Evolutionary conservation across 176 grass and related monocot species (phyloP).

Genomic region (Oryza punctata): DNA sequence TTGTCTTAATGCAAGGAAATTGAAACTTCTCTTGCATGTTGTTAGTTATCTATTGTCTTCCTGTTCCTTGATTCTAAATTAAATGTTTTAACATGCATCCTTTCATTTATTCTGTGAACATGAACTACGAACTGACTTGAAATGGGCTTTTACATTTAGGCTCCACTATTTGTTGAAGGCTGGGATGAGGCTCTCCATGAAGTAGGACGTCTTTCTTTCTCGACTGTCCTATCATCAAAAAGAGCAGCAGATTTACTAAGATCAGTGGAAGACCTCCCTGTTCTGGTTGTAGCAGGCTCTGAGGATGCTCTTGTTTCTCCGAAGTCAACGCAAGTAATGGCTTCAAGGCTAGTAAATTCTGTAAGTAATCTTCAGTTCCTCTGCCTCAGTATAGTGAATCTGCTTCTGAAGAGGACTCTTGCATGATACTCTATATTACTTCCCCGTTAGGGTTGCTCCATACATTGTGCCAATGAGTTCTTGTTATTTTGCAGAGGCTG

Average conservation of each 20-base stretch:
- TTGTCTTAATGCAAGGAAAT: neutral
- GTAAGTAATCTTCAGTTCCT: conserved; percentile 48
- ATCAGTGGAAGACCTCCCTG: conserved; percentile 78
- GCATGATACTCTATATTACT: neutral
- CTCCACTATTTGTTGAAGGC: conserved; percentile 87
- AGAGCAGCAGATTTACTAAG: conserved; percentile 65
- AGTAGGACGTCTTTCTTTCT: conserved; percentile 89
- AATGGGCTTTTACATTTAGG: conserved; percentile 51
- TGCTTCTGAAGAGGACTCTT: neutral
- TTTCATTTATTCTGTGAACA: conserved; percentile 1
- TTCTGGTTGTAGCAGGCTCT: conserved; percentile 83
- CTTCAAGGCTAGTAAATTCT: conserved; percentile 84
- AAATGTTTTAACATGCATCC: neutral
- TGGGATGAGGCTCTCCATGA: conserved; percentile 99
- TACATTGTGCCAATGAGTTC: neutral
- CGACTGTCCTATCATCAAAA: conserved; percentile 78
- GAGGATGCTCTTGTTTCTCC: conserved; percentile 88
- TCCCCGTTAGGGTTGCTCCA: neutral
- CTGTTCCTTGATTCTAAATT: neutral
- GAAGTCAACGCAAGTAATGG: conserved; percentile 85
- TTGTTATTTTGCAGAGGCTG: conserved; percentile 64
- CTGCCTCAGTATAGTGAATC: neutral
- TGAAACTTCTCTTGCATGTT: neutral
- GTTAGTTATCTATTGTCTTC: neutral
- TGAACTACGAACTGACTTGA: neutral